Evolutionary conservation across 2,329 filamentous ascomycete genomes (phyloP), one percentile per base, ranked within the genome.

Genomic region (Ophiostoma pallidulum): DNA sequence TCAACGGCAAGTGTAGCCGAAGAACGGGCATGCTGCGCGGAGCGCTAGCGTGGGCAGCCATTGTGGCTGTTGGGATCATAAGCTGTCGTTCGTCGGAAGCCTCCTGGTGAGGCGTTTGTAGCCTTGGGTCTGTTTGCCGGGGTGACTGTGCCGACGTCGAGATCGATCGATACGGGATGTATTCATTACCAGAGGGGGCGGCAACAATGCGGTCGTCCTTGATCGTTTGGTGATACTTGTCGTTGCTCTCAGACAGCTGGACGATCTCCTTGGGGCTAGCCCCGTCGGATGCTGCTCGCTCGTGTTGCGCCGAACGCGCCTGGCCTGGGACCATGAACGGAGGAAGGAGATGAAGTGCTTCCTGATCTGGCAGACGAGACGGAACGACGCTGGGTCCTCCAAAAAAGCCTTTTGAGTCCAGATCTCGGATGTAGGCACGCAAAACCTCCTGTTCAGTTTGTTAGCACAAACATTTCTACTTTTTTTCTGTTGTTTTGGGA

Each of bases 371-470:
- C 28, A 68, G 65, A 53, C 73, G 71, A 9, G 41, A 44, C 22
- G 48, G 65, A 1, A 75, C 72, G 12, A 68, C 68, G 29, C 63
- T 60, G 22, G 68, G 69, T 19, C 65, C 67, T 33, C 67, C 66
- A 12, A 64, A 58, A n/a, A 62, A 60, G 31, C 66, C 65, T 47
- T 71, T 66, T 35, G 74, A 69, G 52, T 78, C 73, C 51, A 81
- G 69, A 56, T 78, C 73, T 31, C 74, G 73, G 36, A 82, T 78
- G 56, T 82, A 80, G 18, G 77, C 75, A 51, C 75, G 69, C 20
- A 80, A 62, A 9, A 79, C 67, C 54, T 79, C 74, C 78, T 81
- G 49, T 60, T 55, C 47, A n/a, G 20, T 3, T 40, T 22, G 42
- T 47, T 18, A 45, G n/a, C 20, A n/a, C n/a, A n/a, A n/a, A n/a